Percentiles rank a stretch among this genome's conserved stretches.
These are phyloP conservation scores for Blastocystis sp. DNA, from an alignment of 352 stramenopile species.

Conservation along the genomic window DNA sequence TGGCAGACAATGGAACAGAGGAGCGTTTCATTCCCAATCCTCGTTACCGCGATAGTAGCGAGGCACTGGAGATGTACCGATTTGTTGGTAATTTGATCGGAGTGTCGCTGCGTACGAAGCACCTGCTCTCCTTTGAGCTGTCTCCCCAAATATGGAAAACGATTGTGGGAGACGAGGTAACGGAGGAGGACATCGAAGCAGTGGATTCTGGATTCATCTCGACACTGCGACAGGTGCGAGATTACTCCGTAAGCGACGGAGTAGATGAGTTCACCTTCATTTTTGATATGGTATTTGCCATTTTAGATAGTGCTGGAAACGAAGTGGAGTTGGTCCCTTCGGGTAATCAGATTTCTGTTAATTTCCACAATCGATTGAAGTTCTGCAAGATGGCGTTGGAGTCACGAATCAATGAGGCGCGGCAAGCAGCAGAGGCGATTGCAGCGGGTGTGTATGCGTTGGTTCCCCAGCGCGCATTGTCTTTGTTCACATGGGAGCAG, in stretches of 20 bases:
- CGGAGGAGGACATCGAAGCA: conserved; percentile 73
- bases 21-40: conserved; percentile 83
- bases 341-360: conserved; percentile 66
- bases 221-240: conserved; percentile 77
- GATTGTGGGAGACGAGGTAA: conserved; percentile 71
- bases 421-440: conserved; percentile 68
- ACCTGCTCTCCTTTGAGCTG: conserved; percentile 78
- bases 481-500: conserved; percentile 70
- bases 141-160: conserved; percentile 80
- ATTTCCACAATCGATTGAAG: conserved; percentile 65
- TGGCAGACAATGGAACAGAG: conserved; percentile 68
- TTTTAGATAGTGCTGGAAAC: conserved; percentile 75
- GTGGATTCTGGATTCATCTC: conserved; percentile 79
- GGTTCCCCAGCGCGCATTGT: conserved; percentile 68
- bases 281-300: conserved; percentile 82
- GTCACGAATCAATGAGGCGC: conserved; percentile 68
- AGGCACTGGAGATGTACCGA: conserved; percentile 69
- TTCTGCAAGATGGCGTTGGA: conserved; percentile 67
- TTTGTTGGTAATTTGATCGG: conserved; percentile 86
- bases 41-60: conserved; percentile 64
- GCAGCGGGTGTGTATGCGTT: conserved; percentile 64
- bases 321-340: conserved; percentile 68
- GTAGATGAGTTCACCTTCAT: conserved; percentile 81
- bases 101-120: conserved; percentile 75
- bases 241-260: conserved; percentile 67